Evolutionary conservation across 495 filamentous ascomycete genomes (phyloP), one percentile per base, ranked within the genome.

Genomic region (Aspergillus bertholletiae): DNA sequence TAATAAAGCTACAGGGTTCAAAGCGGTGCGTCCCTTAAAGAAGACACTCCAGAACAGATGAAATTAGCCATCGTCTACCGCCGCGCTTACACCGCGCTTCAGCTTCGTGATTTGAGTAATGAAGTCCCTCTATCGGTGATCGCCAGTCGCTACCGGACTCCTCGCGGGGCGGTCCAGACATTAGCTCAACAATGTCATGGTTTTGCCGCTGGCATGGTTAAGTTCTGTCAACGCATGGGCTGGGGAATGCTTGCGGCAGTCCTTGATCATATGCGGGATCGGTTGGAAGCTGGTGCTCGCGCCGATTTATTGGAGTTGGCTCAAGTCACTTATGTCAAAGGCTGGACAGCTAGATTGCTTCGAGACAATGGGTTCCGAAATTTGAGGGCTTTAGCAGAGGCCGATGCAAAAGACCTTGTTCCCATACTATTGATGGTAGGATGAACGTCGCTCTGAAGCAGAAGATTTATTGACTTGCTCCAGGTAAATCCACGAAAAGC

Each of bases 101-200:
- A 92, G 62, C 81, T 94, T 32, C 85, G 89, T 18, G 88, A 92
- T 61, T 70, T 94, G 28, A 90, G 88, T 68, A 92, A 91, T 61
- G 89, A 92, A 55, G 74, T 83, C 21, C 89, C 89, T 1, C 76
- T 92, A 7, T 81, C 88, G 49, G 64, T 74, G 1, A 87, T 94
- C 30, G 84, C 89, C 1, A 68, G 67, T 17, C 88, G 88, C 56
- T 92, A 89, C 61, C 80, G 81, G 18, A 81, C 83, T 47, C 82
- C 85, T 8, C 81, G 88, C 27, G 89, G 89, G 0, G 69, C 79
- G 24, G 82, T 92, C 5, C 89, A 94, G 60, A 87, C 76, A 20
- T 74, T 92, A 11, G 81, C 87, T 0, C 86, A 88, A 54, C 87
- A 85, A 13, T 92, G 89, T 53, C 81, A 89, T 51, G 89, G 89